These are phyloP conservation scores for Pseudocercospora vitis DNA, from an alignment of 2,329 filamentous ascomycete species.

Conservation along the genomic window DNA sequence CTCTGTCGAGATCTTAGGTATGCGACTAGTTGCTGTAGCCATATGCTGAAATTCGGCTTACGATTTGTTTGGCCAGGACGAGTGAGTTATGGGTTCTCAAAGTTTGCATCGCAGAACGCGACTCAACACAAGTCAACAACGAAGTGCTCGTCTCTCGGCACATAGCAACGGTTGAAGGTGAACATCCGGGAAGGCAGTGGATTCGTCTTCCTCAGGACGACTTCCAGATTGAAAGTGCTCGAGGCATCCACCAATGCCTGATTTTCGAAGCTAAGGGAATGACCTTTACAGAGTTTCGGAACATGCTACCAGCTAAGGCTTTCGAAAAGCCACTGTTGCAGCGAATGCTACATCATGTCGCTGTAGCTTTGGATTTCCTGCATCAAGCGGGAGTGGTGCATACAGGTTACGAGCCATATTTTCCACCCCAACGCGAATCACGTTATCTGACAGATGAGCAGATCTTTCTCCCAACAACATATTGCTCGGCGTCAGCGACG, in stretches of 20 bases:
- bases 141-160: slow-evolving; percentile 17
- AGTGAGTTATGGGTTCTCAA: slow-evolving; percentile 32
- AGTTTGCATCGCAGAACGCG: slow-evolving; percentile 8
- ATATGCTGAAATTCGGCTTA: background rate
- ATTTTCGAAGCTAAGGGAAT: slow-evolving; percentile 42
- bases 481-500: slow-evolving; percentile 40
- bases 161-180: background rate
- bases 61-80: background rate
- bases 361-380: slow-evolving; percentile 18
- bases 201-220: slow-evolving; percentile 27
- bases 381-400: slow-evolving; percentile 22
- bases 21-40: background rate
- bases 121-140: slow-evolving; percentile 23
- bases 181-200: background rate
- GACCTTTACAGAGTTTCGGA: slow-evolving; percentile 38
- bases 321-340: slow-evolving; percentile 26
- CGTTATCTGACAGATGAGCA: background rate
- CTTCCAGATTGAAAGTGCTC: slow-evolving; percentile 37
- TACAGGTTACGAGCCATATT: slow-evolving; percentile 19
- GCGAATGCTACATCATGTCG: slow-evolving; percentile 10
- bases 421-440: background rate
- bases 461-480: slow-evolving; percentile 14
- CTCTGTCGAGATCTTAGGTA: slow-evolving; percentile 37
- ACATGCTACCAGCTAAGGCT: background rate
- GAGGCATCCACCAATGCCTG: slow-evolving; percentile 42